A percentile compares a stretch with the other conserved stretches of the same genome.
Conservation (phyloP, 164 flowering plant genomes). For the Paratinospora sagittata region DNA sequence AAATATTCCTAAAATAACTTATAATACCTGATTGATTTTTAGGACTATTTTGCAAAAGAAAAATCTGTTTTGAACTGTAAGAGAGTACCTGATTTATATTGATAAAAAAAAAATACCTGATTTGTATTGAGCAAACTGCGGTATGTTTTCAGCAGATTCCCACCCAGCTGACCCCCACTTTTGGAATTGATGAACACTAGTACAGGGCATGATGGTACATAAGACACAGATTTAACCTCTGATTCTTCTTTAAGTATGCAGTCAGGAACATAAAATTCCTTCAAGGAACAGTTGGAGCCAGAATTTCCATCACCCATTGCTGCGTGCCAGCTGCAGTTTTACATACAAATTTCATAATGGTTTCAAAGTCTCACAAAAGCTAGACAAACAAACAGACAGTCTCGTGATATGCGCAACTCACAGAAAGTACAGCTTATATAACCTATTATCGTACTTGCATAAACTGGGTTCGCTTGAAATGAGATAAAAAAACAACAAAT, state of each 20-base stretch:
- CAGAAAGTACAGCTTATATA: not conserved
- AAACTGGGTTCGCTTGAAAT: not conserved
- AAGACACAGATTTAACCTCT: slow-evolving; percentile 8
- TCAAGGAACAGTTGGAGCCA: slow-evolving; percentile 17
- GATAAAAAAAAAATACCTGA: slow-evolving; percentile 45
- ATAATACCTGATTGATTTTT: no score
- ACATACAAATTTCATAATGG: slow-evolving; percentile 3
- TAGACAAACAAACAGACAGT: not conserved
- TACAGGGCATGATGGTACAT: slow-evolving; percentile 61
- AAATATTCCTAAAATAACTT: no score
- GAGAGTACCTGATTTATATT: slow-evolving; percentile 54
- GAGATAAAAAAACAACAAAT: not conserved
- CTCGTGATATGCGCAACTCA: not conserved
- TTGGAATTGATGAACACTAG: slow-evolving; percentile 71
- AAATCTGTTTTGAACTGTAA: not conserved
- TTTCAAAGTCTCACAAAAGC: not conserved
- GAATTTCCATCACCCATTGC: slow-evolving; percentile 29
- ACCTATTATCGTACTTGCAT: no score
- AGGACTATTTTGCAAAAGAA: not conserved
- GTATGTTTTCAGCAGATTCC: slow-evolving; percentile 54
- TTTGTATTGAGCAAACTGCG: slow-evolving; percentile 52
- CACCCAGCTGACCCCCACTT: slow-evolving; percentile 94
- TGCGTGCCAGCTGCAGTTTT: slow-evolving; percentile 23
- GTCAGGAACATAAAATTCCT: slow-evolving; percentile 54
- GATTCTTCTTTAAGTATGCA: slow-evolving; percentile 46